Conservation (phyloP, 306 rosid species). For the Mimosa pudica region DNA sequence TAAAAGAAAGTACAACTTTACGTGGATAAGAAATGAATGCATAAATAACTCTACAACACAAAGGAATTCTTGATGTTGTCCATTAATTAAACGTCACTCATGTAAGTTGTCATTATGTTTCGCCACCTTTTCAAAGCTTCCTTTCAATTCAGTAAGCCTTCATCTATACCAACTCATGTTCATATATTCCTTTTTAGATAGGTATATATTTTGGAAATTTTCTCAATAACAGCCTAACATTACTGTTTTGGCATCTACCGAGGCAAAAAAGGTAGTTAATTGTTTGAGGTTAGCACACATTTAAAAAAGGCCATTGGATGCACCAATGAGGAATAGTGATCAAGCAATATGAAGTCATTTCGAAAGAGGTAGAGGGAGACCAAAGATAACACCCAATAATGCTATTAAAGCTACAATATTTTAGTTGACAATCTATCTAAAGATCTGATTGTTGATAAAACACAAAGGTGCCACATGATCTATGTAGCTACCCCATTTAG, state of each 20-base stretch:
- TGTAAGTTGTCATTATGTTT: slow-evolving; percentile 11
- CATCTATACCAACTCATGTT: neutral
- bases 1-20: slow-evolving; percentile 9
- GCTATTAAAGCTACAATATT: too few species aligned
- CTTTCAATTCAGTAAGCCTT: slow-evolving; percentile 1
- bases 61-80: neutral
- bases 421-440: too few species aligned
- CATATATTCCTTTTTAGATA: neutral
- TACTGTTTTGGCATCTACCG: neutral
- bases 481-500: too few species aligned
- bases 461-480: too few species aligned
- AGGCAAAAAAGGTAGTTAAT: too few species aligned
- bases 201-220: neutral
- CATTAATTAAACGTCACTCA: neutral
- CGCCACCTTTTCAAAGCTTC: neutral
- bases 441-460: too few species aligned
- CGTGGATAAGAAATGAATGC: neutral
- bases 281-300: too few species aligned
- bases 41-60: neutral
- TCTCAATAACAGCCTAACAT: slow-evolving; percentile 28
- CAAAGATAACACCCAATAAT: too few species aligned
- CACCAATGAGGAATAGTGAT: too few species aligned
- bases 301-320: too few species aligned
- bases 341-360: too few species aligned
- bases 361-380: too few species aligned